Conservation (phyloP, 1,284 basidiomycete species). For the Rhodotorula sp. region DNA sequence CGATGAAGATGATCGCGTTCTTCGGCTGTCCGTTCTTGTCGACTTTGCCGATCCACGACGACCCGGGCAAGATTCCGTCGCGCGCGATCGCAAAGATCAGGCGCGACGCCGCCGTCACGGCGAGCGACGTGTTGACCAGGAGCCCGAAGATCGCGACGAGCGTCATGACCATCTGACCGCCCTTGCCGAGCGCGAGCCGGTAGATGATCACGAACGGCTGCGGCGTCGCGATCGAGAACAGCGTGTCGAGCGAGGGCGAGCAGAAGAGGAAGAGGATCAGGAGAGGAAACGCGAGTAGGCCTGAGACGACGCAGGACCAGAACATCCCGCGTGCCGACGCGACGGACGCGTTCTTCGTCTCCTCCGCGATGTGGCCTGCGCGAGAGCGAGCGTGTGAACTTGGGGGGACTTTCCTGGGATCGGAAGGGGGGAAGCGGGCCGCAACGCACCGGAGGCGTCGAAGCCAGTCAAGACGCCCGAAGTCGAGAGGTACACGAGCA, state of each 20-base stretch:
- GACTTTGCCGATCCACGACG: slow-evolving; percentile 72
- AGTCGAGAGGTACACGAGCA: slow-evolving; percentile 64
- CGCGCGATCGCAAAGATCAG: slow-evolving; percentile 81
- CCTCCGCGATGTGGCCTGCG: slow-evolving; percentile 85
- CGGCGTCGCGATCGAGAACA: slow-evolving; percentile 71
- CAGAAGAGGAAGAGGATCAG: slow-evolving; percentile 77
- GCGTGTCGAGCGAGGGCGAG: slow-evolving; percentile 67
- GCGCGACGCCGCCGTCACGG: slow-evolving; percentile 77
- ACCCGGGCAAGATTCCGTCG: slow-evolving; percentile 78
- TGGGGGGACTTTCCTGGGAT: too few relatives aligned
- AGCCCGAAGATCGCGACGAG: slow-evolving; percentile 71
- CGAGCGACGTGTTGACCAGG: slow-evolving; percentile 74
- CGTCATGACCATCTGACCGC: slow-evolving; percentile 77
- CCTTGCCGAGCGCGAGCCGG: slow-evolving; percentile 71
- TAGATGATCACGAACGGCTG: slow-evolving; percentile 85
- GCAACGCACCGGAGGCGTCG: slow-evolving; percentile 55
- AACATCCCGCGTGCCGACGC: slow-evolving; percentile 75
- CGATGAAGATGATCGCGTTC: slow-evolving; percentile 51
- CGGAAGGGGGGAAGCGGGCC: neutral
- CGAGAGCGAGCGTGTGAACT: slow-evolving; percentile 59
- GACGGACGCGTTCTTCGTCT: slow-evolving; percentile 80
- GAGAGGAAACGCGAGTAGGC: slow-evolving; percentile 62
- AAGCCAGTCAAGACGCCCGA: slow-evolving; percentile 80
- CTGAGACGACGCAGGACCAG: slow-evolving; percentile 68
- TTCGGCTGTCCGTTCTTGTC: slow-evolving; percentile 66